A percentile compares a stretch with the other conserved stretches of the same genome.
Conservation (phyloP, 495 filamentous ascomycete species). For the Neurospora intermedia region DNA sequence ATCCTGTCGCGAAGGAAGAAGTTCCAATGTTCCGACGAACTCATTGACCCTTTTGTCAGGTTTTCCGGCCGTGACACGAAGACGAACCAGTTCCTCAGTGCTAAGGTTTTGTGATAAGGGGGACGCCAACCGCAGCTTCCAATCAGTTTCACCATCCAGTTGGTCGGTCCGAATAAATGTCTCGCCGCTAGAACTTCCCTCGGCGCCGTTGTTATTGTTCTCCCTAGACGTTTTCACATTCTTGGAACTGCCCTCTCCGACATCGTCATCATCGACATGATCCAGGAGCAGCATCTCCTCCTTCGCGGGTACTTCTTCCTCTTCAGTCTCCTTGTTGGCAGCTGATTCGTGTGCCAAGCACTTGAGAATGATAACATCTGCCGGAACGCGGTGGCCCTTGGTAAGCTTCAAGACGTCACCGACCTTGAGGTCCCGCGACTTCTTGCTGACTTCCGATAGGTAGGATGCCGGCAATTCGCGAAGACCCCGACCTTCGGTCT, state of each 20-base stretch:
- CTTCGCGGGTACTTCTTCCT: conserved; percentile 12
- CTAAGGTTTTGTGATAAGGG: conserved; percentile 67
- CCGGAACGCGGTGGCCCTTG: conserved; percentile 85
- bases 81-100: conserved; percentile 54
- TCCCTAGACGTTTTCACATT: not conserved
- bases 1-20: conserved; percentile 35
- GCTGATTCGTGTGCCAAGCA: conserved; percentile 56
- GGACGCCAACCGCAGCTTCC: conserved; percentile 88
- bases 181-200: conserved; percentile 51
- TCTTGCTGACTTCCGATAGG: conserved; percentile 57
- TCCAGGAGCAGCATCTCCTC: conserved; percentile 33
- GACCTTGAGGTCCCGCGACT: conserved; percentile 82
- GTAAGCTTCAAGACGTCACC: conserved; percentile 87
- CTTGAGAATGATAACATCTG: conserved; percentile 89
- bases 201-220: conserved; percentile 6
- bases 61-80: conserved; percentile 73
- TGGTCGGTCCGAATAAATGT: conserved; percentile 98
- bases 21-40: conserved; percentile 75
- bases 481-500: conserved; percentile 32
- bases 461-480: conserved; percentile 26
- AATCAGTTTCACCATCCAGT: conserved; percentile 96
- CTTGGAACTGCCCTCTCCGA: conserved; percentile 17
- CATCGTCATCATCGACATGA: conserved; percentile 19
- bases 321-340: conserved; percentile 16
- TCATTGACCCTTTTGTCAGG: conserved; percentile 90